Conservation (phyloP, 768 basidiomycete species). For the Amanita brunnescens region DNA sequence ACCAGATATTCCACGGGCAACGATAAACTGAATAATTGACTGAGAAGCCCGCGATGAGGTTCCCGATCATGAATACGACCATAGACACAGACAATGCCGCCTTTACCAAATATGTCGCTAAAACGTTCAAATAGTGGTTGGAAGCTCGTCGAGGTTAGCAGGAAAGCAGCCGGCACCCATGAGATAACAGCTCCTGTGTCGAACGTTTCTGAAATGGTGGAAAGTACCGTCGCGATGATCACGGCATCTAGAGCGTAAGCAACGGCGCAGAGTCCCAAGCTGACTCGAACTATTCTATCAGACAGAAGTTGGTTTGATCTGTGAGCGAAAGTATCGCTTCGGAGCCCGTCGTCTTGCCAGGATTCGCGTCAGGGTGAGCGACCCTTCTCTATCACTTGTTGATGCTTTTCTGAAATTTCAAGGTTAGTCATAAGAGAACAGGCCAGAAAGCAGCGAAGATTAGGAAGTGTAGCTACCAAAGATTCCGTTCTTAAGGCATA, state of each 20-base stretch:
- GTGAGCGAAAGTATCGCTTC: constrained; percentile 26
- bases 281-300: constrained; percentile 48
- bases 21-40: constrained; percentile 57
- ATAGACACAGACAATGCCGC: constrained; percentile 47
- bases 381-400: background rate
- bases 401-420: background rate
- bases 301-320: constrained; percentile 75
- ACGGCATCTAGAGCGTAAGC: constrained; percentile 63
- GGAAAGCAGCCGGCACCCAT: constrained; percentile 69
- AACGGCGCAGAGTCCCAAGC: constrained; percentile 51
- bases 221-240: constrained; percentile 64
- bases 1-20: constrained; percentile 61
- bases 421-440: background rate
- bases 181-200: constrained; percentile 53
- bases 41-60: constrained; percentile 58
- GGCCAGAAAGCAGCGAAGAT: background rate
- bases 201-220: constrained; percentile 59
- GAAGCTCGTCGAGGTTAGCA: constrained; percentile 58
- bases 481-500: constrained; percentile 1
- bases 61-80: constrained; percentile 58
- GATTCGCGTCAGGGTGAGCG: background rate
- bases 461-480: background rate
- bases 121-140: constrained; percentile 55
- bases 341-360: background rate
- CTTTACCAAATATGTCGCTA: constrained; percentile 63